A percentile compares a stretch with the other conserved stretches of the same genome.
Conservation (phyloP, 352 stramenopile species). For the Chrysophaeum taylorii region DNA sequence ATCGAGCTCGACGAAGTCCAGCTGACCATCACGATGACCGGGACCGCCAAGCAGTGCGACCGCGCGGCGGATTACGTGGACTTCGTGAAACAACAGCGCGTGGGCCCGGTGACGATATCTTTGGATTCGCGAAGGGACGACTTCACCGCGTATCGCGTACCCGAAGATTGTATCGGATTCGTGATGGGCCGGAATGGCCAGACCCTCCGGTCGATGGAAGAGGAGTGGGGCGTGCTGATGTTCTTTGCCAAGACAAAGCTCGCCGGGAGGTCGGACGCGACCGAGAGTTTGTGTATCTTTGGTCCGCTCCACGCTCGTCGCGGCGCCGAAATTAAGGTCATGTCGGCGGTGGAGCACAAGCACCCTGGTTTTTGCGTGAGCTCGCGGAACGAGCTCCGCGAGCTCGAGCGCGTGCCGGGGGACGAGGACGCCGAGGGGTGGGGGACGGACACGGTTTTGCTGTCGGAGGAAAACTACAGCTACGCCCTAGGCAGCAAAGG, state of each 20-base stretch:
- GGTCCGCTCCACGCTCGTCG: background rate
- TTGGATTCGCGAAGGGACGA: background rate
- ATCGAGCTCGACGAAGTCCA: conserved; percentile 6
- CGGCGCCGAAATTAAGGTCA: conserved; percentile 11
- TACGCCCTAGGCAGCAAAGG: conserved; percentile 9
- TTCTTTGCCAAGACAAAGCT: conserved; percentile 11
- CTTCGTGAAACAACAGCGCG: conserved; percentile 14
- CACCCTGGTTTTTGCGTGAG: conserved; percentile 8
- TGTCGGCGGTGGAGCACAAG: conserved; percentile 18
- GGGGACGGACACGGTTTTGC: conserved; percentile 1
- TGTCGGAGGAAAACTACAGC: conserved; percentile 5
- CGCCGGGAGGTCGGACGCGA: background rate
- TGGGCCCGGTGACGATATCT: conserved; percentile 4
- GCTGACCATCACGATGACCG: background rate
- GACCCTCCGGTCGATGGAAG: conserved; percentile 16
- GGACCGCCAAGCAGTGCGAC: background rate
- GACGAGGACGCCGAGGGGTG: conserved; percentile 11
- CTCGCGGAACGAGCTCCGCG: background rate
- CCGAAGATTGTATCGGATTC: conserved; percentile 13
- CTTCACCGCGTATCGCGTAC: conserved; percentile 5
- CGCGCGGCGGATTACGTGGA: conserved; percentile 9
- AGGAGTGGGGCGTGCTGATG: conserved; percentile 20
- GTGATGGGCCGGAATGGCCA: conserved; percentile 16
- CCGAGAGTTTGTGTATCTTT: conserved; percentile 15
- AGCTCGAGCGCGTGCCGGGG: background rate